Evolutionary conservation across 164 flowering plant species (phyloP).

Genomic region (Tetracentron sinense): DNA sequence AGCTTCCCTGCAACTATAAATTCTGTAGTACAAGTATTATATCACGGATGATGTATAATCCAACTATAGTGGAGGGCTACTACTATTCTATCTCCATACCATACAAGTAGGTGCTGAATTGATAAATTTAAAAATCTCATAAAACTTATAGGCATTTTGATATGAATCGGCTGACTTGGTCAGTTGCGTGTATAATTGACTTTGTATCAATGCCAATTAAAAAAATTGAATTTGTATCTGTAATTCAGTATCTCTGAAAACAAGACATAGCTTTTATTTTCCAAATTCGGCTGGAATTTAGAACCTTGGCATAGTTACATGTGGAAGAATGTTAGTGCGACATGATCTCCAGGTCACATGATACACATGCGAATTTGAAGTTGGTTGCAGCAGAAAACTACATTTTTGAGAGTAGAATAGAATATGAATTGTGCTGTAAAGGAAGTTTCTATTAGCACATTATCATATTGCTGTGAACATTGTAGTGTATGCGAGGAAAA

Average conservation of each 20-base stretch:
- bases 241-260: no score
- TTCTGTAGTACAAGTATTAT: no score
- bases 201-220: neutral
- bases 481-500: neutral
- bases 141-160: no score
- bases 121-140: no score
- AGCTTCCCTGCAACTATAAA: no score
- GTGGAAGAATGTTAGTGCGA: neutral
- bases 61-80: no score
- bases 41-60: no score
- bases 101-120: no score
- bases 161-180: no score
- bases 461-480: neutral
- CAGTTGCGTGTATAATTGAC: neutral
- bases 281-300: neutral
- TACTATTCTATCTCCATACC: no score
- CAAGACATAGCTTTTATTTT: neutral
- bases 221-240: neutral
- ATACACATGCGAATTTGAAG: neutral
- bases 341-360: neutral
- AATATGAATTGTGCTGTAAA: neutral
- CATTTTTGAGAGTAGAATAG: no score
- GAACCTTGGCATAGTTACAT: neutral
- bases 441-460: neutral
- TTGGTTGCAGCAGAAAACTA: neutral